These are phyloP conservation scores for Erysimum cheiri DNA, from an alignment of 441 rosid species.

Conservation along the genomic window DNA sequence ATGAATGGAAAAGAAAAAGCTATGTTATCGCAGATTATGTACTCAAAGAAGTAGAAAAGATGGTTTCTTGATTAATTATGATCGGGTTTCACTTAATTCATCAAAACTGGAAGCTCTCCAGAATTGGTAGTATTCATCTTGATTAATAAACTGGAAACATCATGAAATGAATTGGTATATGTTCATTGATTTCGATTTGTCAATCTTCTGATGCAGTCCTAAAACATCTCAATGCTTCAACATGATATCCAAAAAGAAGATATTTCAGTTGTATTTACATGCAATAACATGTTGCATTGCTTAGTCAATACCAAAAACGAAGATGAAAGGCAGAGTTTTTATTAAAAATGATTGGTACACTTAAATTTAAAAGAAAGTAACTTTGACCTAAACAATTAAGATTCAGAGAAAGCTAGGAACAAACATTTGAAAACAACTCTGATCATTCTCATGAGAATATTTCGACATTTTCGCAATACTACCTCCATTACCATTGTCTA, in stretches of 20 bases:
- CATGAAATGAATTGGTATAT: no score
- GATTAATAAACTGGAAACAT: no score
- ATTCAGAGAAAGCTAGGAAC: conserved; percentile 9
- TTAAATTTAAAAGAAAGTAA: background rate
- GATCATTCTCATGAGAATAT: background rate
- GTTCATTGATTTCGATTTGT: no score
- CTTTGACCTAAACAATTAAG: background rate
- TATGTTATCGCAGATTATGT: no score
- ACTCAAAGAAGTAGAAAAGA: no score
- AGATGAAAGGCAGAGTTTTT: background rate
- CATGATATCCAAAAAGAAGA: background rate
- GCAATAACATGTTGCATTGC: background rate
- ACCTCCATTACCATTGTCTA: conserved; percentile 34
- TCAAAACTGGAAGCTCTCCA: no score
- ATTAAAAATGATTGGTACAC: background rate
- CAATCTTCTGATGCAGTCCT: conserved; percentile 67
- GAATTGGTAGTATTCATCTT: no score
- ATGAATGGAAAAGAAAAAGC: no score
- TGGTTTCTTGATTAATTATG: no score
- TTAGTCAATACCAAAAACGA: conserved; percentile 1
- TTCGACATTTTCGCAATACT: background rate
- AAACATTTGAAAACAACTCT: conserved; percentile 30
- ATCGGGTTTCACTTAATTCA: no score
- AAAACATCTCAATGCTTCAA: conserved; percentile 46
- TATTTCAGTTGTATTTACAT: conserved; percentile 3